Conservation (phyloP, 345 rosid genomes). For the Populus pruinosa region DNA sequence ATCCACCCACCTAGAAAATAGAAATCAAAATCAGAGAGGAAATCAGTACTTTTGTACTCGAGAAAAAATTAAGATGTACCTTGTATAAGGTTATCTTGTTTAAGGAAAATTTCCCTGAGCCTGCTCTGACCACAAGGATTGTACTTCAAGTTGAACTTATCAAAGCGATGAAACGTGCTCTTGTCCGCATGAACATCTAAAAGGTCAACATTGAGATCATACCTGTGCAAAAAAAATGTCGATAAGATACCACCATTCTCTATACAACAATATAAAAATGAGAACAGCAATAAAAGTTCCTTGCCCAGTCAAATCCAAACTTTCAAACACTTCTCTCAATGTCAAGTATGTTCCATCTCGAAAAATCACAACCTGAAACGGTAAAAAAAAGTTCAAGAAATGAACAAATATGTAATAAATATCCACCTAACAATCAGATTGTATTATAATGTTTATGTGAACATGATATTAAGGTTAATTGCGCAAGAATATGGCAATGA, state of each 20-base stretch:
- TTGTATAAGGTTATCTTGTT: slow-evolving; percentile 98
- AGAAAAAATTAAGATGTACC: slow-evolving; percentile 38
- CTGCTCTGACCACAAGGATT: slow-evolving; percentile 99
- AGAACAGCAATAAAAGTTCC: background rate
- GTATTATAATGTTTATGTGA: background rate
- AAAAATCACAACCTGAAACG: slow-evolving; percentile 88
- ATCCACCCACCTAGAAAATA: background rate
- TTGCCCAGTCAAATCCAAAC: slow-evolving; percentile 93
- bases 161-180: slow-evolving; percentile 99
- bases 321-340: slow-evolving; percentile 91
- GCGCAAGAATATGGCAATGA: slow-evolving; percentile 1
- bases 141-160: slow-evolving; percentile 96
- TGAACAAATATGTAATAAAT: background rate
- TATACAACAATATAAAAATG: background rate
- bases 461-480: background rate
- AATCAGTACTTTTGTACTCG: background rate
- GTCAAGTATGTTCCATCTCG: slow-evolving; percentile 98
- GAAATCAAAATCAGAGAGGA: background rate
- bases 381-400: background rate
- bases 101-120: slow-evolving; percentile 98
- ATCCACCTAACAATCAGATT: slow-evolving; percentile 2
- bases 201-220: slow-evolving; percentile 94
- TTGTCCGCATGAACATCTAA: slow-evolving; percentile 99
- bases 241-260: slow-evolving; percentile 3
- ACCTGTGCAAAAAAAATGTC: slow-evolving; percentile 39